Evolutionary conservation across 2,329 filamentous ascomycete genomes (phyloP), one percentile per base, ranked within the genome.

Genomic region (Fusarium piperis): DNA sequence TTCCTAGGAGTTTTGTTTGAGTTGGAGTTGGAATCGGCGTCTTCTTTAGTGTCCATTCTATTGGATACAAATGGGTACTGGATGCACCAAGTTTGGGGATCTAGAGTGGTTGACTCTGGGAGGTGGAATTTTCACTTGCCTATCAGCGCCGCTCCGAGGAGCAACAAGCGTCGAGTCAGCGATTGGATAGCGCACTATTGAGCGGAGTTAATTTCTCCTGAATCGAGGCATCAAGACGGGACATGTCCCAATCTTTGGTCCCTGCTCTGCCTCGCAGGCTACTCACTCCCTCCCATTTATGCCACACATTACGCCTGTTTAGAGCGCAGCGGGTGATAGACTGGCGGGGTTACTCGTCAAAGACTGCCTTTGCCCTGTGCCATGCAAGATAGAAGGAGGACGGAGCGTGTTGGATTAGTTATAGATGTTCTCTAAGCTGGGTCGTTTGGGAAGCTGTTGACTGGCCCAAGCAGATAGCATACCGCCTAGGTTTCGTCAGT

Each of bases 191-290:
- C 73, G 61, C 59, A 64, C 57, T 62, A 62, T 59, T 67, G 68
- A 72, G 65, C 57, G 63, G 61, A 74, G 68, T 59, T 75, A 68
- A 75, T 61, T 64, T 69, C 58, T 57, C 51, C 65, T 72, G 63
- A 75, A 75, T 75, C 62, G 68, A 75, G 62, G 71, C 59, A 67
- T 56, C 56, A 64, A 59, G 73, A 74, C 62, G 64, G 73, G 70
- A 61, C 38, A 60, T 70, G 52, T 48, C 30, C 38, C 56, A 41
- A 62, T 46, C 59, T 33, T 33, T 38, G 12, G 52, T 26, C 20
- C 46, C 46, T 51, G 46, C 46, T 51, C 26, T 51, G 26, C 46
- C 46, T 51, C 46, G 46, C 46, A 51, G 46, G 46, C 46, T 18
- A 23, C 28, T 64, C 58, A 39, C 41, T 52, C 35, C 46, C 28